Conservation (phyloP, 1,139 yeast genomes). For the Taphrina flavorubra region DNA sequence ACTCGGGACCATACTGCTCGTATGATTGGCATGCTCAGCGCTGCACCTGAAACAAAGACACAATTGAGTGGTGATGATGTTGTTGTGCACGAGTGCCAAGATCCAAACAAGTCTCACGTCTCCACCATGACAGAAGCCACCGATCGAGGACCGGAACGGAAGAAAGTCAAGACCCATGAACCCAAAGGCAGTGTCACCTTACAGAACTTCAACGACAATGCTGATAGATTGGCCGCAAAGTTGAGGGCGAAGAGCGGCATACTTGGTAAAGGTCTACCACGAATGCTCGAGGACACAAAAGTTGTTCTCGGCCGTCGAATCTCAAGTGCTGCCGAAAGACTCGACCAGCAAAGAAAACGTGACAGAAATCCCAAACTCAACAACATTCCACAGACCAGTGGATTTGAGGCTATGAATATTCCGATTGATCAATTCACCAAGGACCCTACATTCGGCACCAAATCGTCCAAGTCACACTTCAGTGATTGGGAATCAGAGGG, state of each 20-base stretch:
- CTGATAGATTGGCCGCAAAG: constrained; percentile 42
- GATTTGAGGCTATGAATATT: constrained; percentile 36
- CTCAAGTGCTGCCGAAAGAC: constrained; percentile 35
- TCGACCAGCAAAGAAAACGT: constrained; percentile 32
- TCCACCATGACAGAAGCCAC: constrained; percentile 36
- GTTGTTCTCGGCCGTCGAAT: constrained; percentile 16
- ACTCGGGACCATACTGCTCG: constrained; percentile 41
- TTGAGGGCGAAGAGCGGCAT: constrained; percentile 39
- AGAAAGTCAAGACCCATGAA: constrained; percentile 31
- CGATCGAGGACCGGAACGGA: constrained; percentile 35
- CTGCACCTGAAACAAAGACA: constrained; percentile 24
- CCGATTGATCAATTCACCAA: constrained; percentile 26
- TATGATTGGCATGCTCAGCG: constrained; percentile 38
- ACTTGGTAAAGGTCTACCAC: constrained; percentile 41
- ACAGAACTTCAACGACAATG: constrained; percentile 42
- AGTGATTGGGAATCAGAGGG: constrained; percentile 35
- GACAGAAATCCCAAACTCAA: constrained; percentile 4
- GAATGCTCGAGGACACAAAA: constrained; percentile 40
- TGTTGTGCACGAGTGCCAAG: constrained; percentile 9
- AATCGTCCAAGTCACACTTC: constrained; percentile 30
- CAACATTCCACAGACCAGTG: constrained; percentile 22
- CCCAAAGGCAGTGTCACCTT: constrained; percentile 43
- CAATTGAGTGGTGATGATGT: constrained; percentile 9
- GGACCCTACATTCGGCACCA: constrained; percentile 23
- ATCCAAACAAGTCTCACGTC: constrained; percentile 25